phyloP scores from a whole-genome alignment of 495 filamentous ascomycete genomes.

The Xeromyces bisporus region DNA sequence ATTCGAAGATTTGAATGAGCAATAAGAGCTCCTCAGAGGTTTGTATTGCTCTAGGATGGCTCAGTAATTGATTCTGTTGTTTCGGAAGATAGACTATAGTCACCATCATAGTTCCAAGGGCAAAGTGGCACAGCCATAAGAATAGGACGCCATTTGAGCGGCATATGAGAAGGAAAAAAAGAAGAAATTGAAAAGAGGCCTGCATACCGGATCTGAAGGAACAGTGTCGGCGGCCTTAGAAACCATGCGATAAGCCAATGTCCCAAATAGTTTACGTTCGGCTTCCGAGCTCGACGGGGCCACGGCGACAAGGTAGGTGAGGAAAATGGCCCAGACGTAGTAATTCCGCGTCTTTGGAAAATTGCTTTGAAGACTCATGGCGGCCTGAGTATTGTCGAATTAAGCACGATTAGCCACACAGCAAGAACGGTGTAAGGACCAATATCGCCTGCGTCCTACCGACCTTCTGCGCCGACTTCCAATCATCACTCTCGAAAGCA shows the following conservation, averaged over 20 bases:
- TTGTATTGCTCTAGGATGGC: constrained; percentile 34
- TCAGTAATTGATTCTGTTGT: constrained; percentile 23
- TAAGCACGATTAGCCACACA: constrained; percentile 1
- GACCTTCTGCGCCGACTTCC: constrained; percentile 43
- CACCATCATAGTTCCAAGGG: neutral
- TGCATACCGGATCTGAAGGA: constrained; percentile 26
- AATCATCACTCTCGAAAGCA: constrained; percentile 31
- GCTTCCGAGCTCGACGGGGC: constrained; percentile 21
- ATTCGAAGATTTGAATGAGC: constrained; percentile 34
- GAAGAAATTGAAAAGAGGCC: neutral
- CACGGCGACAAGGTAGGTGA: constrained; percentile 25
- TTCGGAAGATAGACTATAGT: constrained; percentile 5
- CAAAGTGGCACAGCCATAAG: neutral
- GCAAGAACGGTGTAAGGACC: neutral
- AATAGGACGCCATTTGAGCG: no score
- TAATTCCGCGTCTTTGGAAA: constrained; percentile 39
- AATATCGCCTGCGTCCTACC: no score
- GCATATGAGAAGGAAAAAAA: no score
- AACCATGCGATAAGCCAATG: constrained; percentile 41
- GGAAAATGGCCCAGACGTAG: constrained; percentile 41
- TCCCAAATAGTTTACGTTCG: constrained; percentile 39
- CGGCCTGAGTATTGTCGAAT: constrained; percentile 21
- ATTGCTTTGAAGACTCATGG: constrained; percentile 41
- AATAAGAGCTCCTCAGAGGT: constrained; percentile 37
- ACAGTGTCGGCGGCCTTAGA: constrained; percentile 37